Evolutionary conservation across 768 basidiomycete species (phyloP), one percentile per base, ranked within the genome.

Genomic region (Pholiota microspora): DNA sequence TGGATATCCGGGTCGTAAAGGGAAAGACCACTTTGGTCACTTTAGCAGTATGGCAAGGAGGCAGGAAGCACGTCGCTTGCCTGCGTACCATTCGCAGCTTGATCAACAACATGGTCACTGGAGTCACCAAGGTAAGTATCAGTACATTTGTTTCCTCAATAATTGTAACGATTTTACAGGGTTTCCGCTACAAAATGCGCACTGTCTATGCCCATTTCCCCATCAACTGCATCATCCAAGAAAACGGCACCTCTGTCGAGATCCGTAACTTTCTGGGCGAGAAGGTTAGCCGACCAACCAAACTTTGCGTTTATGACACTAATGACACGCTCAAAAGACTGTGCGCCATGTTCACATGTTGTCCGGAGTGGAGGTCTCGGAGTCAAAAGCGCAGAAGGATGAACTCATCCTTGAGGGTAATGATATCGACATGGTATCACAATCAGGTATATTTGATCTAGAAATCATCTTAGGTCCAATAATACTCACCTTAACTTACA

Each of bases 131-230:
- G 85, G 94, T 88, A 56, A 55, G 74, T 38, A 45, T 32, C 29
- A 27, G 27, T 7, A 34, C 18, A 28, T 6, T 40, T 24, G 25
- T 16, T 49, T 29, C 15, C 24, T 7, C 15, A 29, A 13, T 36
- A 6, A n/a, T 13, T 34, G 54, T 45, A 54, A 34, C 44, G 29
- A 32, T 16, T 42, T 40, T 50, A 10, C 62, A 95, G 95, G 97
- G 97, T 59, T 99, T 98, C 86, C 85, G 86, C 65, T 99, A 99
- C 85, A 99, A 98, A 88, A 98, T 99, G 96, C 92, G 95, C 64
- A 83, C 94, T 24, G 97, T 99, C 49, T 99, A 98, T 69, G 97
- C 97, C 64, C 97, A 99, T 80, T 99, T 99, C 81, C 97, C 97
- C 57, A 97, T 99, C 82, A 99, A 99, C 80, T 88, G 89, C 71